Evolutionary conservation across 2,329 filamentous ascomycete species (phyloP).

Genomic region (Eutypa lata): DNA sequence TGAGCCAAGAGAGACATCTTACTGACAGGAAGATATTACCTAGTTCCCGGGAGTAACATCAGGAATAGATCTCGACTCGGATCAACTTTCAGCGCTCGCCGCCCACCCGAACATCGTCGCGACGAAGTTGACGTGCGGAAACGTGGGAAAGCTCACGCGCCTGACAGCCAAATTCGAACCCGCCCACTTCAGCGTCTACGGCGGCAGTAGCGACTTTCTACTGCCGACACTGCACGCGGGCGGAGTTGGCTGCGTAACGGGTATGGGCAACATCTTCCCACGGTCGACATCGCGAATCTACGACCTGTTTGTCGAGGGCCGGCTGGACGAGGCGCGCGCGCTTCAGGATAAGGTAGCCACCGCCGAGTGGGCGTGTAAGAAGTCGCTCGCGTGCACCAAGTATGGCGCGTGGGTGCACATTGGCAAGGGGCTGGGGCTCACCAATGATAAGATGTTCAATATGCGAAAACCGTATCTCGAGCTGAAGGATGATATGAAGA

Average conservation of each 20-base stretch:
- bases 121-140: constrained; percentile 26
- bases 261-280: constrained; percentile 46
- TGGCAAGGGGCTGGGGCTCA: constrained; percentile 34
- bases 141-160: constrained; percentile 25
- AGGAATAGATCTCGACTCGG: constrained; percentile 28
- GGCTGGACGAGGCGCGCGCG: constrained; percentile 33
- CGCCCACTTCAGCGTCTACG: constrained; percentile 39
- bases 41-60: constrained; percentile 31
- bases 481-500: constrained; percentile 33
- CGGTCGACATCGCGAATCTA: constrained; percentile 37
- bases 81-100: constrained; percentile 18
- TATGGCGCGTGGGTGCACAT: constrained; percentile 42
- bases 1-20: background rate
- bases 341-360: constrained; percentile 42
- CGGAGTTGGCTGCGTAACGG: constrained; percentile 41
- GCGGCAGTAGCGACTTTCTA: constrained; percentile 42
- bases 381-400: constrained; percentile 44
- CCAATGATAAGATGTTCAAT: constrained; percentile 32
- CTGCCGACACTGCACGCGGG: constrained; percentile 36
- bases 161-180: constrained; percentile 32
- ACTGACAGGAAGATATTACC: background rate
- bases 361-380: constrained; percentile 50
- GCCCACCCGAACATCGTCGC: constrained; percentile 25
- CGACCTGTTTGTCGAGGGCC: constrained; percentile 36
- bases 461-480: constrained; percentile 42